Base-by-base conservation (phyloP, 2,329 filamentous ascomycete species). In the Exophiala oligosperma region DNA sequence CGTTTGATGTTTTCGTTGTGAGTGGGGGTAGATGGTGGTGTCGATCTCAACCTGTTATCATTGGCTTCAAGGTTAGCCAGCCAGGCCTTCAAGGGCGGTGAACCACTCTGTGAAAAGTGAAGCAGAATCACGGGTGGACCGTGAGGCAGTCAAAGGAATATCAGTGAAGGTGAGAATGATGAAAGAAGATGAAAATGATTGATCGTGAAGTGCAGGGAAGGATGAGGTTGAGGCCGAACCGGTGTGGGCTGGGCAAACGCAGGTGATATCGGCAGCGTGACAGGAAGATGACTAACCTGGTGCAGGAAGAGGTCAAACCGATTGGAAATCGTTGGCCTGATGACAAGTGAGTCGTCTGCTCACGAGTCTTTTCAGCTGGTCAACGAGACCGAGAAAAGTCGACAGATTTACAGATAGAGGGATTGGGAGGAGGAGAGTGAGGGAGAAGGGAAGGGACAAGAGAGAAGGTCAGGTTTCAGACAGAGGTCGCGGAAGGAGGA, bases 41-140 rank as follows among this genome's bases (percentile, higher is more conserved):
- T 52, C 52, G 57, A 57, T 58, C 56, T 63, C 61, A 63, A 63
- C 57, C 64, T 66, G 61, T 55, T 64, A 58, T 51, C 52, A 5
- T 5, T 35, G 29, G 28, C 3, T 48, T 14, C 12, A 17, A 63
- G 46, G 14, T 51, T 56, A 49, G 58, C 61, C 51, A 64, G 56
- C 51, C 57, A 51, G 40, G 12, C 6, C 26, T 35, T 56, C 23
- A 37, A 38, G 28, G 26, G 38, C 37, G 17, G 28, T 4, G 12
- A 29, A 37, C 23, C 24, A 41, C 9, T 9, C 14, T 8, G 23
- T 28, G 46, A 29, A 28, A 24, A 48, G 23, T 4, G 26, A 1
- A 32, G 28, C 46, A 32, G 28, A 29, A 28, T 48, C 9, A 48
- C 12, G 12, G 46, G 14, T 17, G 24, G 46, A 17, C 17, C 28